Percentiles rank a stretch among this genome's conserved stretches.
These are phyloP conservation scores for Mycena crocata DNA, from an alignment of 768 basidiomycete species.

Conservation along the genomic window DNA sequence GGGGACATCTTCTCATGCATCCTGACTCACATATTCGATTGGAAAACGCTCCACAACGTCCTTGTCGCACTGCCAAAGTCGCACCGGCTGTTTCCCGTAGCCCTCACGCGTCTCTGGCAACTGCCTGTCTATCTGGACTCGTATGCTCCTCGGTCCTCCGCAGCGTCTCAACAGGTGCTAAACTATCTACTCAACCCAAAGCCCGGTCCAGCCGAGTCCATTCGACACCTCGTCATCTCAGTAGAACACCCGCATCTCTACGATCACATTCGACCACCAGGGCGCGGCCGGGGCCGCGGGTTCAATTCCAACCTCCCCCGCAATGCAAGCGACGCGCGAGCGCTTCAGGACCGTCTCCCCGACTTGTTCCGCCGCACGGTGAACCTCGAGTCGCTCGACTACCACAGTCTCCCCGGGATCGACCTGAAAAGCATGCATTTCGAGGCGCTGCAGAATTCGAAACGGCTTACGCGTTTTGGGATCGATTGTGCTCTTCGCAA, in stretches of 20 bases:
- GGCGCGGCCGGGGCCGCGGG: no score
- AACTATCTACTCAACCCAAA: not conserved
- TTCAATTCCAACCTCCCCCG: no score
- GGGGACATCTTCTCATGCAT: slow-evolving; percentile 23
- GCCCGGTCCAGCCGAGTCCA: not conserved
- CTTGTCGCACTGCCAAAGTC: slow-evolving; percentile 14
- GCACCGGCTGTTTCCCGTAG: slow-evolving; percentile 16
- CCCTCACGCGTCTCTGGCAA: slow-evolving; percentile 22
- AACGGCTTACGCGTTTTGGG: slow-evolving; percentile 12
- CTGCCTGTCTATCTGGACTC: slow-evolving; percentile 28
- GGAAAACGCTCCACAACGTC: slow-evolving; percentile 8
- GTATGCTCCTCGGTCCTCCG: slow-evolving; percentile 8
- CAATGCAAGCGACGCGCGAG: not conserved
- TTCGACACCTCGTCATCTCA: not conserved
- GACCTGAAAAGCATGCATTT: slow-evolving; percentile 12
- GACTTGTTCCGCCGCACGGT: slow-evolving; percentile 8
- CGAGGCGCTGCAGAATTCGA: slow-evolving; percentile 2
- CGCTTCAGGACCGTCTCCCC: slow-evolving; percentile 11
- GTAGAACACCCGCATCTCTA: no score
- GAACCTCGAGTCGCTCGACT: slow-evolving; percentile 33
- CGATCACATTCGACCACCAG: no score
- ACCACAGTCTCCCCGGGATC: slow-evolving; percentile 21
- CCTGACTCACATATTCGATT: slow-evolving; percentile 17
- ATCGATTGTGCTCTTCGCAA: slow-evolving; percentile 23
- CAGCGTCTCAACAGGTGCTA: slow-evolving; percentile 17